phyloP scores from a whole-genome alignment of 139 green algal species.

The Auxenochlorella pyrenoidosa region DNA sequence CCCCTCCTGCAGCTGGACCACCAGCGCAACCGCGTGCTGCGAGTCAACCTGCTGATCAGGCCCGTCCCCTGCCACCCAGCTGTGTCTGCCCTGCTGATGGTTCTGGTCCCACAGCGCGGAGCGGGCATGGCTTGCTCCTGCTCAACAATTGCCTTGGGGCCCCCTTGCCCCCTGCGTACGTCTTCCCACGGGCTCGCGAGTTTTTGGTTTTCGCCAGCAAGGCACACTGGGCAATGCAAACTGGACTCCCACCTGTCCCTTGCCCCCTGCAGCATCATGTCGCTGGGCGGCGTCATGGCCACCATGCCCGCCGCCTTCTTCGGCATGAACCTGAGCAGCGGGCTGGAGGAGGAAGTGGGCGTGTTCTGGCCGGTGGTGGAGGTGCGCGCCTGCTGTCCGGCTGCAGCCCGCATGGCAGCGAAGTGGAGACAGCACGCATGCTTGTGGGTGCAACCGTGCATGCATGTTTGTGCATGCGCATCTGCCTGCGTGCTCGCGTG shows the following conservation, averaged over 20 bases:
- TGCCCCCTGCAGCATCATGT: constrained; percentile 23
- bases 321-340: constrained; percentile 66
- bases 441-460: no score
- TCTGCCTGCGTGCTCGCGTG: background rate
- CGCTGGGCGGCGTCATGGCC: constrained; percentile 41
- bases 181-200: no score
- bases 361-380: constrained; percentile 57
- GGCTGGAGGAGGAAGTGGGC: constrained; percentile 46
- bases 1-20: constrained; percentile 45
- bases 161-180: no score
- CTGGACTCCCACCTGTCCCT: no score
- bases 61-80: background rate
- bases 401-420: no score
- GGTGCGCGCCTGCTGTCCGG: background rate
- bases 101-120: no score
- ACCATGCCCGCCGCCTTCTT: constrained; percentile 64
- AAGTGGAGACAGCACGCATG: no score
- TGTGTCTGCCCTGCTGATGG: background rate
- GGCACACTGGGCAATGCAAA: no score
- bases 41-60: constrained; percentile 60
- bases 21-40: constrained; percentile 66
- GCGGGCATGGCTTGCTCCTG: no score
- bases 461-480: background rate
- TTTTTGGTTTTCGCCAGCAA: no score
- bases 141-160: no score